Evolutionary conservation across 352 stramenopile species (phyloP), one percentile per base, ranked within the genome.

Genomic region (Hyaloperonospora brassicae): DNA sequence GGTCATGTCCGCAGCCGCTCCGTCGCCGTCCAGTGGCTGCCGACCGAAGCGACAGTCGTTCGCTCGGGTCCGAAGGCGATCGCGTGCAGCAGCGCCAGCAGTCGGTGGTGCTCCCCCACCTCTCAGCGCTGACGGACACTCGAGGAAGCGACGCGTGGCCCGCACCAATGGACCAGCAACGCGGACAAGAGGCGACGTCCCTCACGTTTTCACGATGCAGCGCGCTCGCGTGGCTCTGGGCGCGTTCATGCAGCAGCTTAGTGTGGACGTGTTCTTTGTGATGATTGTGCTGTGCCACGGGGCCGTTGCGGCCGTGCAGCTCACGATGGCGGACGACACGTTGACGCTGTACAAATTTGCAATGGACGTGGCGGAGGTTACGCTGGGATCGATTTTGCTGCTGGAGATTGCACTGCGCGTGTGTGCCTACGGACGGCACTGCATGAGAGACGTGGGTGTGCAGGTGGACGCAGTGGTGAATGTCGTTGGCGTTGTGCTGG

Each of bases 261-360:
- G 84, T 58, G 84, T 94, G 23, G 80, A 94, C 60, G 56, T 93
- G 23, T 94, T 94, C 53, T 94, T 94, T 60, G 80, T 90, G 35
- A 87, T 91, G 66, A 89, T 93, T 61, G 79, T 94, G 49, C 70
- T 94, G 24, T 71, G 68, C 54, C 91, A 94, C 61, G 84, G 84
- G 25, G 66, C 86, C 35, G 92, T 94, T 44, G 84, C 93, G 60
- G 70, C 88, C 13, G 64, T 88, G 39, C 84, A 94, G 68, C 84
- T 94, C 46, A 78, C 78, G 0, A 79, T 94, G 69, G 74, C 62
- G 23, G 77, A 91, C 11, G 57, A 68, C 9, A 60, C 66, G 24
- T 64, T 89, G 44, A 22, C 48, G 11, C 64, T 64, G 10, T 86
- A 86, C 62, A 87, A 90, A 53, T 66, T 66, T 34, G 60, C 66